Base-by-base conservation (phyloP, 345 rosid genomes). In the Syzygium jambos region DNA sequence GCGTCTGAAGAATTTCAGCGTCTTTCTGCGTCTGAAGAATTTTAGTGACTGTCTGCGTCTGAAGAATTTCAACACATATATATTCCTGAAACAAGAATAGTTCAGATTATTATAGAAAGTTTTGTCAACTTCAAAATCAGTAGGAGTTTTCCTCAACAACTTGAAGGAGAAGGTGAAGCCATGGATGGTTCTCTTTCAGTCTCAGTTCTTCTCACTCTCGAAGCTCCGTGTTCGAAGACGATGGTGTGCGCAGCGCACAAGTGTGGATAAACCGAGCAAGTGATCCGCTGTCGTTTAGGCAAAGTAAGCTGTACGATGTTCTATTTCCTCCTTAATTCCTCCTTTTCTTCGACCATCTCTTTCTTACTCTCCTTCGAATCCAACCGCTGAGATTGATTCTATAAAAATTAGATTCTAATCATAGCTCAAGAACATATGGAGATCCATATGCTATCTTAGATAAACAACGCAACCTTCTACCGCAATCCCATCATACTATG, bases 161-260 rank as follows among this genome's bases (percentile, higher is more conserved):
- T 57, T 15, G 93, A 34, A 30, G 93, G 85, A 77, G 95, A 85
- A 56, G 95, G 52, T 25, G 85, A n/a, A 25, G 85, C 59, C n/a
- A 65, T 54, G 16, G 78, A 41, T 52, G 52, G 52, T 49, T 78
- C 87, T 56, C 73, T 68, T 53, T 55, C 86, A 57, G 22, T 52
- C 61, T 68, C 41, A 29, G 30, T 25, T 63, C 52, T 46, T 78
- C 11, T 53, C 51, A 15, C 83, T 68, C 56, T 52, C 46, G 10
- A 30, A 23, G 27, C 87, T 86, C 7, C 25, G 1, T 14, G 38
- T 61, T 43, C 54, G 34, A 22, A 46, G 87, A 15, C 38, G 77
- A 6, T 61, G 68, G 29, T 19, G 17, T 55, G 19, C 38, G 30
- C 73, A 61, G 3, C 2, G 34, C 38, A n/a, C 19, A 2, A 61